phyloP scores from a whole-genome alignment of 208 protist species.

The Herpetomonas tarakana region DNA sequence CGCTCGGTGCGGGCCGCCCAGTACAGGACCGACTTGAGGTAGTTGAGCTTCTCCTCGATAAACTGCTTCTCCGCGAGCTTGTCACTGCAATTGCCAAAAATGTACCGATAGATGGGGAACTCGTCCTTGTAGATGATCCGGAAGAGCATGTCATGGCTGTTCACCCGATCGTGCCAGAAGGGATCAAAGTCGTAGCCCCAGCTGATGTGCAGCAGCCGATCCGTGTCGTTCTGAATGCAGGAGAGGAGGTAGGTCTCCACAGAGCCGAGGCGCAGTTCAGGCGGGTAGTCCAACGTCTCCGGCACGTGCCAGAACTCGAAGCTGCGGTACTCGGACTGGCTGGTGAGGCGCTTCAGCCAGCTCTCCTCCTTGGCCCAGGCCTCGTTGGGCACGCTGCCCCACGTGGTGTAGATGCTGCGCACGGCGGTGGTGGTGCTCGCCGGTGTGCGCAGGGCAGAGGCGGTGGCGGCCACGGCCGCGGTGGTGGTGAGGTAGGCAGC shows the following conservation, averaged over 20 bases:
- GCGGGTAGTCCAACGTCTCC: slow-evolving; percentile 34
- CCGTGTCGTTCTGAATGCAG: slow-evolving; percentile 80
- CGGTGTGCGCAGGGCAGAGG: slow-evolving; percentile 10
- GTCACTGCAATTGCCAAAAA: slow-evolving; percentile 72
- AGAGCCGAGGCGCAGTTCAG: slow-evolving; percentile 43
- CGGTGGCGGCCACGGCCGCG: slow-evolving; percentile 9
- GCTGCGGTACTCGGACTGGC: slow-evolving; percentile 69
- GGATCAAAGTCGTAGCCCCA: slow-evolving; percentile 90
- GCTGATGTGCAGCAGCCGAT: slow-evolving; percentile 67
- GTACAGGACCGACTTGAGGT: slow-evolving; percentile 73
- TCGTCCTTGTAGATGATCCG: slow-evolving; percentile 59
- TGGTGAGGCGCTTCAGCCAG: slow-evolving; percentile 79
- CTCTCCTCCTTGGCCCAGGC: slow-evolving; percentile 49
- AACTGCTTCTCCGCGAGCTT: slow-evolving; percentile 62
- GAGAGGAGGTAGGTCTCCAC: slow-evolving; percentile 82
- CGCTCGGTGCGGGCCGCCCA: slow-evolving; percentile 74
- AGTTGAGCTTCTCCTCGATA: slow-evolving; percentile 82
- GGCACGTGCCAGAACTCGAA: slow-evolving; percentile 88
- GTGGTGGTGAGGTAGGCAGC: slow-evolving; percentile 16
- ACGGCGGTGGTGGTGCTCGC: slow-evolving; percentile 9
- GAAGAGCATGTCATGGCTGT: slow-evolving; percentile 70
- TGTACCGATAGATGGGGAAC: slow-evolving; percentile 56
- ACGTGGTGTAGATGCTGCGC: slow-evolving; percentile 81
- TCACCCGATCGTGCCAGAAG: slow-evolving; percentile 85
- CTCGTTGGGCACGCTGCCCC: slow-evolving; percentile 67